Evolutionary conservation across 305 asterid genomes (phyloP).

Genomic region (Coffea humblotiana): DNA sequence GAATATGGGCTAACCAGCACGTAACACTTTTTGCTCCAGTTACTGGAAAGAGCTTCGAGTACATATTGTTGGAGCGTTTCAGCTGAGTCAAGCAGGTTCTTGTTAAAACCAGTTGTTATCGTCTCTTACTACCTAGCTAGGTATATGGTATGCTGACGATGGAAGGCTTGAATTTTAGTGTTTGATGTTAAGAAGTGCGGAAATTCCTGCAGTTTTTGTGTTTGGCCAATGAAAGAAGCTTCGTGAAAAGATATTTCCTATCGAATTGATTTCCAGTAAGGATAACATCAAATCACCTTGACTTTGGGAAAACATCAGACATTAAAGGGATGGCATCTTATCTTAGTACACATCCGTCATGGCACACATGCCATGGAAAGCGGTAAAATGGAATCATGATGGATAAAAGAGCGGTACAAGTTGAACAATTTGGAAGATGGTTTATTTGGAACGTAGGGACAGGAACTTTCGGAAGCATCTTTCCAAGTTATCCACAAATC

Average conservation of each 20-base stretch:
- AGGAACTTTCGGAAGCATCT: slow-evolving; percentile 13
- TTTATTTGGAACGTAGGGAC: slow-evolving; percentile 13
- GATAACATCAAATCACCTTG: slow-evolving; percentile 7
- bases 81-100: background rate
- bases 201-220: background rate
- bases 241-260: background rate
- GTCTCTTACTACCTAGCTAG: background rate
- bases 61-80: background rate
- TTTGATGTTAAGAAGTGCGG: background rate
- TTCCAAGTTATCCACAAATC: background rate
- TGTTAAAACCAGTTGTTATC: background rate
- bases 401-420: slow-evolving; percentile 19
- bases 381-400: slow-evolving; percentile 30
- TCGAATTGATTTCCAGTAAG: background rate
- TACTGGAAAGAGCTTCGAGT: background rate
- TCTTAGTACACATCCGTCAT: slow-evolving; percentile 9
- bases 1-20: background rate
- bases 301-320: slow-evolving; percentile 17
- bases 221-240: background rate
- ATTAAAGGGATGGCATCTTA: slow-evolving; percentile 21
- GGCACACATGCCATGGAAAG: slow-evolving; percentile 30
- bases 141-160: background rate
- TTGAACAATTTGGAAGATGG: slow-evolving; percentile 19
- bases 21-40: background rate
- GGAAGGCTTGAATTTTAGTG: background rate